A percentile compares a stretch with the other conserved stretches of the same genome.
Conservation (phyloP, 2,329 filamentous ascomycete species). For the Phyllosticta citriasiana region DNA sequence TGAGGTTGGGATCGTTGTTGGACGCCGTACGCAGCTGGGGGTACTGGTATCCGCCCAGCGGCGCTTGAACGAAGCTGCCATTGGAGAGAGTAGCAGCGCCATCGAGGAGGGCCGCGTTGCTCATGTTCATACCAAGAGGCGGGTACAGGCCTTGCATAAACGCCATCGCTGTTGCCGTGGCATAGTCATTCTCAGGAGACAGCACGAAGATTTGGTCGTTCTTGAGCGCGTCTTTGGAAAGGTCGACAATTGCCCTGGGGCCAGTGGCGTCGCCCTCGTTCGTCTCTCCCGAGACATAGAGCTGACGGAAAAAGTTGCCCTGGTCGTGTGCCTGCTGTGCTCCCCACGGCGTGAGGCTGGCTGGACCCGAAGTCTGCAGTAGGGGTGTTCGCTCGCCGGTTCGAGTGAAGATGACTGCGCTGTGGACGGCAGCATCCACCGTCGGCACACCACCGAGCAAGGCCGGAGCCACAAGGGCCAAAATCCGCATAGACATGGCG, state of each 20-base stretch:
- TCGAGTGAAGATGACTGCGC: slow-evolving; percentile 44
- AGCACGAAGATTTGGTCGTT: slow-evolving; percentile 39
- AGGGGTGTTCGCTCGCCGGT: slow-evolving; percentile 46
- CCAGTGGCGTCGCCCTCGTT: slow-evolving; percentile 14
- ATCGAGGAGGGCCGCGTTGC: slow-evolving; percentile 14
- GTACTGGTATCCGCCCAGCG: slow-evolving; percentile 50
- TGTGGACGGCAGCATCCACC: slow-evolving; percentile 23
- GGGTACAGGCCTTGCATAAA: slow-evolving; percentile 55
- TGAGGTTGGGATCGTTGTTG: slow-evolving; percentile 38
- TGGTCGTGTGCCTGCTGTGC: slow-evolving; percentile 44
- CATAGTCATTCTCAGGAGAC: slow-evolving; percentile 38
- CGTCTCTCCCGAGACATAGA: slow-evolving; percentile 36
- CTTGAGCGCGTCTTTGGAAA: slow-evolving; percentile 37
- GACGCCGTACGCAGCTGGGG: slow-evolving; percentile 37
- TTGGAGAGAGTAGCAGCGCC: slow-evolving; percentile 38
- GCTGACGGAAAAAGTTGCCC: slow-evolving; percentile 41
- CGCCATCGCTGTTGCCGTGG: slow-evolving; percentile 45
- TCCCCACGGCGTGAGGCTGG: slow-evolving; percentile 42
- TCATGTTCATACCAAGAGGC: slow-evolving; percentile 29
- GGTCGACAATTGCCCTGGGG: slow-evolving; percentile 31
- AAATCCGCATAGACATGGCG: not conserved
- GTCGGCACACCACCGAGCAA: slow-evolving; percentile 16
- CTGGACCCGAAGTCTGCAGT: slow-evolving; percentile 15
- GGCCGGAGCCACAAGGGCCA: slow-evolving; percentile 17
- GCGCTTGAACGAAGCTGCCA: slow-evolving; percentile 35